Conservation (phyloP, 179 eudicot species). For the Heliamphora pulchella region DNA sequence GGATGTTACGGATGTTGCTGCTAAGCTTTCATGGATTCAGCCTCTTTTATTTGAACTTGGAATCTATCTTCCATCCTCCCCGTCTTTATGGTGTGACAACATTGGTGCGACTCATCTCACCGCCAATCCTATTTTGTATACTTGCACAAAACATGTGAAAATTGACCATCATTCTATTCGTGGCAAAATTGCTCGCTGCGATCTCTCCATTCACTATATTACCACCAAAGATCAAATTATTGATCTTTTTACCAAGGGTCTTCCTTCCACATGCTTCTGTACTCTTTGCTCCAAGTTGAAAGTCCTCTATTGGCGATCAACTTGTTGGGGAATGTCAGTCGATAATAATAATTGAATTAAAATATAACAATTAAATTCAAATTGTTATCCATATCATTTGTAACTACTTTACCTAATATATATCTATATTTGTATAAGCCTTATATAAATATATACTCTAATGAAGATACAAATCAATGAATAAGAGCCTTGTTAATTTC, state of each 20-base stretch:
- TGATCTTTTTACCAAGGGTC: constrained; percentile 1
- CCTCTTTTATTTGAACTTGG: background rate
- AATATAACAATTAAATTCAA: no score
- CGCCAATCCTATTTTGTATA: constrained; percentile 1
- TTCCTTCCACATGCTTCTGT: background rate
- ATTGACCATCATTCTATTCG: background rate
- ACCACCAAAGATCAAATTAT: background rate
- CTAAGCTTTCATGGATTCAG: constrained; percentile 7
- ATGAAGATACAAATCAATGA: no score
- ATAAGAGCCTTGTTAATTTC: no score
- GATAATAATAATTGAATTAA: no score
- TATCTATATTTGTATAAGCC: no score
- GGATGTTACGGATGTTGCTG: background rate
- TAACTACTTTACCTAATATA: no score
- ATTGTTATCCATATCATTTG: no score
- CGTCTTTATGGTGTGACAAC: constrained; percentile 7
- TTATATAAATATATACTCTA: no score
- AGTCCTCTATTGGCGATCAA: no score
- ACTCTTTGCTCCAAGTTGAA: background rate
- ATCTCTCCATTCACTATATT: background rate
- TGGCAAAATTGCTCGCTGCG: background rate
- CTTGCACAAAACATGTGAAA: background rate
- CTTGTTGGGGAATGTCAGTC: no score
- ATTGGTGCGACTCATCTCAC: constrained; percentile 10
- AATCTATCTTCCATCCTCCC: background rate